These are phyloP conservation scores for Hymenoscyphus albidus DNA, from an alignment of 2,329 filamentous ascomycete genomes.

Conservation along the genomic window DNA sequence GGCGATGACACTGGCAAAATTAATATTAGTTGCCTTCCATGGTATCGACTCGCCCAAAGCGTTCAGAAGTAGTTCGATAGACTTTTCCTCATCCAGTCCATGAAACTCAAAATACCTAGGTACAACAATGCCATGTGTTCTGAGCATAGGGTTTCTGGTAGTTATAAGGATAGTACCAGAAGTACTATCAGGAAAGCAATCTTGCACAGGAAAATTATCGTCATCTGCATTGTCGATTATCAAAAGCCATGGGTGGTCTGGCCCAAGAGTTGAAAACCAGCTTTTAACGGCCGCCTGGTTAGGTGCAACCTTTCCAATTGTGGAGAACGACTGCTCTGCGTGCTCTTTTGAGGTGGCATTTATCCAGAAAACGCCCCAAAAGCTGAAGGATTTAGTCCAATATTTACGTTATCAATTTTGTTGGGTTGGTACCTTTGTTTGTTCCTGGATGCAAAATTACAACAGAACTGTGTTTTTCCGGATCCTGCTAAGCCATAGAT, in stretches of 20 bases:
- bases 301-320: constrained; percentile 9
- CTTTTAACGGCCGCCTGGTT: constrained; percentile 16
- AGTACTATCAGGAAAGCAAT: constrained; percentile 31
- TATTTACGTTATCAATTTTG: neutral
- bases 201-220: constrained; percentile 25
- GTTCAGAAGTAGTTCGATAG: too few species aligned
- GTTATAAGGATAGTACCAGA: constrained; percentile 38
- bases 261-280: constrained; percentile 25
- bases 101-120: constrained; percentile 4
- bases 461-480: constrained; percentile 30
- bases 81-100: neutral
- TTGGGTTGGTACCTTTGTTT: constrained; percentile 9
- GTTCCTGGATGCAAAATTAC: constrained; percentile 13
- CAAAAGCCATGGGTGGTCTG: constrained; percentile 27
- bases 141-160: constrained; percentile 33
- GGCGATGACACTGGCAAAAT: too few species aligned
- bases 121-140: constrained; percentile 20
- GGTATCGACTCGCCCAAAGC: too few species aligned
- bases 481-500: constrained; percentile 31
- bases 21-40: too few species aligned
- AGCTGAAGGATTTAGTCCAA: constrained; percentile 9
- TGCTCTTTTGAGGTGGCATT: constrained; percentile 15
- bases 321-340: constrained; percentile 8
- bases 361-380: constrained; percentile 20
- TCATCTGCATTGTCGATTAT: constrained; percentile 35